Base-by-base conservation (phyloP, 2,329 filamentous ascomycete species). In the Phyllosticta capitalensis region DNA sequence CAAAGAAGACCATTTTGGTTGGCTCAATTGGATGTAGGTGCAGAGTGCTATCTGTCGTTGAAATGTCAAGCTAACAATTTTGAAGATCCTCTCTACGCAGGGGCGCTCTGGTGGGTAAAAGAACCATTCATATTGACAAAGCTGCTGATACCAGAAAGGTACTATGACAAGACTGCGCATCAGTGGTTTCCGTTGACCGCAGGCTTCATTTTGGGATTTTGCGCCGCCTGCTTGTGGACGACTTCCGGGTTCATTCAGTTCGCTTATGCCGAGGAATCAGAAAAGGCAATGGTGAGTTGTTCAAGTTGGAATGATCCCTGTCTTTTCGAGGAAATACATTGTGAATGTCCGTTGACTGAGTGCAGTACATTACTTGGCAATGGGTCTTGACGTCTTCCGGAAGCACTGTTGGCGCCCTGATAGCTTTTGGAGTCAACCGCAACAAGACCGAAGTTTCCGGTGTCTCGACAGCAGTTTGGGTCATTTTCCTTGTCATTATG, bases 31-130 rank as follows among this genome's bases (percentile, higher is more conserved):
- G 64, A 12, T 65, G 24, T 26, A 26, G 24, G 24, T 26, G 7
- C 24, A 26, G 7, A 26, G 7, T 7, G 7, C 24, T 7, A 3
- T 26, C 24, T 26, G 3, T 26, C 7, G 3, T 4, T 26, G 24
- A 26, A 26, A 4, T 26, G 24, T n/a, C n/a, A 7, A 7, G 24
- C 24, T 26, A 7, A 26, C 7, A 7, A 26, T 7, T 3, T 26
- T 26, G 4, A 26, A 26, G 24, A 66, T 33, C 64, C 65, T 10
- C 51, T 66, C 1, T 66, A 66, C 54, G 61, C 64, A 3, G 64
- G 63, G 9, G 60, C 58, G 2, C 60, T 66, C 5, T 66, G 65
- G 65, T 26, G 24, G 24, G 24, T 4, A 3, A 26, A 26, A 26
- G 24, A 3, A 26, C 7, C 24, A 4, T 26, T 26, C 4, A 3